Base-by-base conservation (phyloP, 768 basidiomycete genomes). In the Lactifluus subvellereus region DNA sequence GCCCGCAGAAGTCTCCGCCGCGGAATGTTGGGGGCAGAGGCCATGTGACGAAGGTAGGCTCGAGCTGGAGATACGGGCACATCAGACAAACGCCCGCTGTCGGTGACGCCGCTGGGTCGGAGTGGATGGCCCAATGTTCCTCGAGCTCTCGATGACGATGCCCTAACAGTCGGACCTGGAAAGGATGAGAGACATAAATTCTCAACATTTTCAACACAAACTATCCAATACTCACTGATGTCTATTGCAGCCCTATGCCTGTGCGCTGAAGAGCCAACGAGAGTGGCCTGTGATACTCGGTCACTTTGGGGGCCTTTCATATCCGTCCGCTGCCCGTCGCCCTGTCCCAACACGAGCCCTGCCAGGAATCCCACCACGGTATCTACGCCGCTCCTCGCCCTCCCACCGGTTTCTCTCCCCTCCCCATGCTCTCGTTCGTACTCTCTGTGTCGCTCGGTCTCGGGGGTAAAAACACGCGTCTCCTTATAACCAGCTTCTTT, bases 401-500 rank as follows among this genome's bases (percentile, higher is more conserved):
- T 78, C 27, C 74, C 74, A 32, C 75, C 47, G 3, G 11, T 37
- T 37, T 47, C 54, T 40, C 43, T 59, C 50, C 32, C 57, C 35
- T 61, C 51, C 32, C 16, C 53, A 10, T 6, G 51, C 32, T n/a
- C 37, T 40, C 51, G 65, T n/a, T 75, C 58, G 68, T 73, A 9
- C 69, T 55, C 71, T 70, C 63, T 64, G 60, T 56, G 60, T 43
- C 82, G 80, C 62, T 92, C 89, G 4, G 80, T 77, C 73, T 94
- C 91, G 8, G 94, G 93, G 0, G 94, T 94, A 69, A 91, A 89
- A 11, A 97, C 81, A 48, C 93, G 82, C 3, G 92, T 94, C 71
- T 96, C 94, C 72, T 92, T 93, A 78, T 94, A 95, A 2, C 94
- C 94, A 1, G 91, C 91, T 72, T 93, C 89, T 54, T 84, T 79